These are phyloP conservation scores for Hansenula sp. DNA, from an alignment of 1,139 yeast species.

Conservation along the genomic window DNA sequence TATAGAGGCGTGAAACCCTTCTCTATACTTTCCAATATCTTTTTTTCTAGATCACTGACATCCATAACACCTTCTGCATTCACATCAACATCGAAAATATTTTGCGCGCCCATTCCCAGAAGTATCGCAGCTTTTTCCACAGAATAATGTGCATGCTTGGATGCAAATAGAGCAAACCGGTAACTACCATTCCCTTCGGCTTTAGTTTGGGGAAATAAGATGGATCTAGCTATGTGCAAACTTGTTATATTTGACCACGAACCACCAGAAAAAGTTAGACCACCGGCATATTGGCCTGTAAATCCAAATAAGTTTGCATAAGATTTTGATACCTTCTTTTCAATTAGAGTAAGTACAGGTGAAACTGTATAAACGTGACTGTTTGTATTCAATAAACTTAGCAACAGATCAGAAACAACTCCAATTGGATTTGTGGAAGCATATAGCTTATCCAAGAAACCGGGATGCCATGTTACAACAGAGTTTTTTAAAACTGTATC, in stretches of 20 bases:
- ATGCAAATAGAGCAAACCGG: constrained; percentile 68
- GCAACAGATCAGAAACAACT: constrained; percentile 64
- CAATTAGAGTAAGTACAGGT: constrained; percentile 75
- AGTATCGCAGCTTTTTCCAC: constrained; percentile 81
- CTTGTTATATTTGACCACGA: constrained; percentile 84
- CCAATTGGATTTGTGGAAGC: constrained; percentile 87
- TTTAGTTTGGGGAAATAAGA: constrained; percentile 68
- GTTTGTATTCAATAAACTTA: constrained; percentile 75
- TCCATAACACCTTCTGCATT: constrained; percentile 55
- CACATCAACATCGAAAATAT: constrained; percentile 64
- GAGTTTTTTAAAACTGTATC: constrained; percentile 63
- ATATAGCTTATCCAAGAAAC: constrained; percentile 79
- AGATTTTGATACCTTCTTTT: constrained; percentile 61
- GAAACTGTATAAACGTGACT: constrained; percentile 86
- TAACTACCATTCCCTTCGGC: constrained; percentile 48
- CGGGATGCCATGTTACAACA: constrained; percentile 85
- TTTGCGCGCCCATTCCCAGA: constrained; percentile 63
- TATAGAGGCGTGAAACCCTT: constrained; percentile 71
- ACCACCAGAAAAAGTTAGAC: constrained; percentile 84
- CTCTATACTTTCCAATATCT: constrained; percentile 39
- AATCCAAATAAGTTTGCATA: constrained; percentile 71
- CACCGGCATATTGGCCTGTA: constrained; percentile 57
- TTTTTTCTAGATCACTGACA: constrained; percentile 39
- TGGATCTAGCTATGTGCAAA: constrained; percentile 71
- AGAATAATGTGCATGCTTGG: constrained; percentile 75